A percentile compares a stretch with the other conserved stretches of the same genome.
phyloP scores from a whole-genome alignment of 2,329 filamentous ascomycete species.

The Sporothrix brunneoviolacea region DNA sequence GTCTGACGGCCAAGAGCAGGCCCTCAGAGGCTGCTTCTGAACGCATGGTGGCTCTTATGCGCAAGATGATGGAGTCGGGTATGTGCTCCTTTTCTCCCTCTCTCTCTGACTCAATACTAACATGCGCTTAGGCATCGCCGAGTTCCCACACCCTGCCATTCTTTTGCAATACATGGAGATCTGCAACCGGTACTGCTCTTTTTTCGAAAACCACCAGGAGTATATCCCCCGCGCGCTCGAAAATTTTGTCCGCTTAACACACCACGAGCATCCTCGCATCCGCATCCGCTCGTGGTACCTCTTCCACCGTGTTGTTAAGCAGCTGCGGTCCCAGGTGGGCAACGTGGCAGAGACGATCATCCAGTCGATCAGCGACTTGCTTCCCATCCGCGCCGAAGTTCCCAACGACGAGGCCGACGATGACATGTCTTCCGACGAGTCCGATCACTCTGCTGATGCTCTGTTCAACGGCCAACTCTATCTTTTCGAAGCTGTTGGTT shows the following conservation, averaged over 20 bases:
- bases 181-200: slow-evolving; percentile 85
- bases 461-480: slow-evolving; percentile 88
- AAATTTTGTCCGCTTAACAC: slow-evolving; percentile 83
- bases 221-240: slow-evolving; percentile 84
- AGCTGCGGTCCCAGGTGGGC: slow-evolving; percentile 74
- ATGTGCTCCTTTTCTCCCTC: slow-evolving; percentile 27
- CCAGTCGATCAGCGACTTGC: slow-evolving; percentile 77
- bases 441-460: slow-evolving; percentile 82
- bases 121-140: slow-evolving; percentile 60
- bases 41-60: slow-evolving; percentile 85
- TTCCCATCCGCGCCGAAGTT: slow-evolving; percentile 85
- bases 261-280: slow-evolving; percentile 80
- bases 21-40: slow-evolving; percentile 74
- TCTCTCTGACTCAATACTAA: neutral
- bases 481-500: slow-evolving; percentile 90
- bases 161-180: slow-evolving; percentile 98
- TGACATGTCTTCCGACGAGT: slow-evolving; percentile 92
- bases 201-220: slow-evolving; percentile 78
- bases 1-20: slow-evolving; percentile 77
- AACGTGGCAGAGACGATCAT: slow-evolving; percentile 90
- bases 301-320: slow-evolving; percentile 87
- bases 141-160: slow-evolving; percentile 82
- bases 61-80: slow-evolving; percentile 90
- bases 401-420: slow-evolving; percentile 72
- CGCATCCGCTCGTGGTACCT: slow-evolving; percentile 94